Evolutionary conservation across 163 green algal genomes (phyloP).

Genomic region (Scenedesmus sp.): DNA sequence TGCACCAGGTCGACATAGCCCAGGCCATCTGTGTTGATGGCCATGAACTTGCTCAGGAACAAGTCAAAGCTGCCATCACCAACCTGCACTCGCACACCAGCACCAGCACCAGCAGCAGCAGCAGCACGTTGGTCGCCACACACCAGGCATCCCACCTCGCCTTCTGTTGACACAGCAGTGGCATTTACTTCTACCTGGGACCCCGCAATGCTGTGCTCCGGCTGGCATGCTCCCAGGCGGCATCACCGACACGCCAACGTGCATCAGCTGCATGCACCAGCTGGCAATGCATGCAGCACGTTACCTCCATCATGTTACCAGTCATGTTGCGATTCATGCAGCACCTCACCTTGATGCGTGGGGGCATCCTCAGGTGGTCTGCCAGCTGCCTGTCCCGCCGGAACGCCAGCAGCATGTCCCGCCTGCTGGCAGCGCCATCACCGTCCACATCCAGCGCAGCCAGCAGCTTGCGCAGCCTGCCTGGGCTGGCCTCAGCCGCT

Average conservation of each 20-base stretch:
- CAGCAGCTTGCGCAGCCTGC: constrained; percentile 19
- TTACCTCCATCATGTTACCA: too few relatives aligned
- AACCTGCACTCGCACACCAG: too few relatives aligned
- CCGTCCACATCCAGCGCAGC: constrained; percentile 13
- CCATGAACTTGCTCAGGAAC: constrained; percentile 33
- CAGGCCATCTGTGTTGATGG: constrained; percentile 51
- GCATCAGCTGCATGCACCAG: too few relatives aligned
- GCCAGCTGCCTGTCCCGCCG: constrained; percentile 69
- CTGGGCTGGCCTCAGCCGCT: background rate
- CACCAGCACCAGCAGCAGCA: background rate
- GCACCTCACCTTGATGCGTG: constrained; percentile 54
- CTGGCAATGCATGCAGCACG: too few relatives aligned
- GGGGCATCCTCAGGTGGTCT: constrained; percentile 65
- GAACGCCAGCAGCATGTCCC: constrained; percentile 68
- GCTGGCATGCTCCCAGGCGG: too few relatives aligned
- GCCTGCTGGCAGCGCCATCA: constrained; percentile 55
- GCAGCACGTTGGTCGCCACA: too few relatives aligned
- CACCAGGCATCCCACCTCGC: too few relatives aligned
- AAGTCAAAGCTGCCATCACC: constrained; percentile 45
- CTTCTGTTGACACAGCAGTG: too few relatives aligned
- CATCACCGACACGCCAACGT: too few relatives aligned
- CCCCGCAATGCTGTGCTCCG: too few relatives aligned
- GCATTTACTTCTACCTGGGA: too few relatives aligned
- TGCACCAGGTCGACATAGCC: constrained; percentile 24
- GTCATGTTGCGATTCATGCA: too few relatives aligned